Conservation (phyloP, 2,329 filamentous ascomycete genomes). For the Chaetothyriales sp. region DNA sequence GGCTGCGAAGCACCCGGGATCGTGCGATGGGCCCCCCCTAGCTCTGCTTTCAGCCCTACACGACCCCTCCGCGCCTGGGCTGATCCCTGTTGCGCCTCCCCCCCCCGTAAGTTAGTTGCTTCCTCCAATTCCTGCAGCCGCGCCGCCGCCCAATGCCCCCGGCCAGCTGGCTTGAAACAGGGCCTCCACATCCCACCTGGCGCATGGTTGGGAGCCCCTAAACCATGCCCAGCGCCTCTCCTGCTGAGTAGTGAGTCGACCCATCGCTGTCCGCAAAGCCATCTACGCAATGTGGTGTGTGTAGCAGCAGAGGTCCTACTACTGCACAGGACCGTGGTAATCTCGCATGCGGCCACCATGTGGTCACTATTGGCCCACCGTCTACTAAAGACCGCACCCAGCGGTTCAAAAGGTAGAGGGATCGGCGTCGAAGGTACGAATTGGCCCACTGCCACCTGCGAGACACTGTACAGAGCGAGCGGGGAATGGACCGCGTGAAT, state of each 20-base stretch:
- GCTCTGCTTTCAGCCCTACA: not conserved
- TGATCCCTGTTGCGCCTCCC: not conserved
- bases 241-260: no score
- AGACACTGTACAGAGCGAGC: not conserved
- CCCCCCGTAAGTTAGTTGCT: no score
- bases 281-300: not conserved
- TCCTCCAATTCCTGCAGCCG: not conserved
- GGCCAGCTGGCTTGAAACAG: not conserved
- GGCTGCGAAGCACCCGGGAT: not conserved
- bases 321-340: not conserved
- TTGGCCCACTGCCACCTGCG: not conserved
- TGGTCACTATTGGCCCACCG: not conserved
- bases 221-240: not conserved
- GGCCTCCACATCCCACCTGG: not conserved
- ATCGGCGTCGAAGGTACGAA: not conserved
- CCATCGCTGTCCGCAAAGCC: not conserved
- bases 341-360: not conserved
- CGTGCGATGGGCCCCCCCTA: not conserved
- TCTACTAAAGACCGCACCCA: not conserved
- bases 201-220: no score
- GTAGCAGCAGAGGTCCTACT: not conserved
- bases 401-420: not conserved
- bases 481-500: no score
- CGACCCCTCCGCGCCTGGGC: not conserved
- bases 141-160: no score